phyloP scores from a whole-genome alignment of 306 rosid genomes.

The Ammopiptanthus mongolicus region DNA sequence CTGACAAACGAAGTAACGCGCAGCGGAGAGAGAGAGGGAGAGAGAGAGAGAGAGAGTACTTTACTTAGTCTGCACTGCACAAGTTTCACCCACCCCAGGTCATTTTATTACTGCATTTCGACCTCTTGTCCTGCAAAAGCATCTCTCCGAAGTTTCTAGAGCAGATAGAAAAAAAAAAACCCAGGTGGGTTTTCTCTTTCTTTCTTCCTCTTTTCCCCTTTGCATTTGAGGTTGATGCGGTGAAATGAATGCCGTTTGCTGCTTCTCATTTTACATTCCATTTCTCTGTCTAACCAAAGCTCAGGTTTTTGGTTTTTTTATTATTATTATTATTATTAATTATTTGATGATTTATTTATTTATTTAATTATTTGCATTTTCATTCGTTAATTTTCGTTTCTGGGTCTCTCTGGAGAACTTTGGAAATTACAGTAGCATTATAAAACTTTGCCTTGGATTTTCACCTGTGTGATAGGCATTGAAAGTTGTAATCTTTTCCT shows the following conservation, averaged over 20 bases:
- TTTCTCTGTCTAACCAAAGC: neutral
- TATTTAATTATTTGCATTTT: neutral
- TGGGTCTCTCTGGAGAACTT: neutral
- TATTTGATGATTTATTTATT: too few relatives aligned
- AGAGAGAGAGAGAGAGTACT: neutral
- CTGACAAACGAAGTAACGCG: slow-evolving; percentile 38
- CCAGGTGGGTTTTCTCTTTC: slow-evolving; percentile 36
- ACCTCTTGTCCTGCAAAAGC: slow-evolving; percentile 9
- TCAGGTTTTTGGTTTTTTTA: neutral
- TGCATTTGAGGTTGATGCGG: too few relatives aligned
- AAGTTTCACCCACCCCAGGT: slow-evolving; percentile 39
- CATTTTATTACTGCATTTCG: slow-evolving; percentile 37
- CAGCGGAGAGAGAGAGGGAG: slow-evolving; percentile 13
- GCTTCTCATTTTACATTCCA: neutral
- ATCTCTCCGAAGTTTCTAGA: slow-evolving; percentile 36
- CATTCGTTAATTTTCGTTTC: neutral
- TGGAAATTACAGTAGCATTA: neutral
- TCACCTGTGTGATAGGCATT: neutral
- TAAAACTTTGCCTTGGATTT: neutral
- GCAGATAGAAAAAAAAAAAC: neutral
- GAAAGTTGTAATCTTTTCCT: neutral
- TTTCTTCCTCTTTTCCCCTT: neutral
- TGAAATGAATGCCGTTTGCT: neutral
- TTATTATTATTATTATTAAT: neutral
- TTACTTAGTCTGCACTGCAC: slow-evolving; percentile 32